Evolutionary conservation across 176 grass and related monocot genomes (phyloP), one percentile per base, ranked within the genome.

Genomic region (Carex cristatella): DNA sequence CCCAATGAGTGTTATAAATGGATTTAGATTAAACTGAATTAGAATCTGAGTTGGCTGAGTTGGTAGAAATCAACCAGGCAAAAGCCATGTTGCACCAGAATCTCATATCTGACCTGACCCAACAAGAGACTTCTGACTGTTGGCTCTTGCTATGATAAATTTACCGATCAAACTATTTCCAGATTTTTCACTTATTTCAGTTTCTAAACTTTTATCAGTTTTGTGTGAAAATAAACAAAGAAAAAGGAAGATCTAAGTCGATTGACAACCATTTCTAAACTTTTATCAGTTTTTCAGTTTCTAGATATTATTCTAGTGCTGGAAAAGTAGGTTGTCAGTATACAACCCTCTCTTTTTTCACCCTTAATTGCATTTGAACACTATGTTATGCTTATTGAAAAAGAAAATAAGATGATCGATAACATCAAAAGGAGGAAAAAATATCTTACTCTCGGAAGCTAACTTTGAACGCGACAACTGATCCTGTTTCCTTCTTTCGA

Each of bases 381-480:
- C 70, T 48, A 72, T 28, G 46, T 32, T 77, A 48, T 56, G 73
- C 73, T 55, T 56, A 56, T 77, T 27, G 56, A 77, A 77, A 4
- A 14, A 67, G 49, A 33, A 69, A 19, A 44, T n/a, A 70, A 19
- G 14, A 81, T 81, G 53, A 64, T 42, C 2, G 11, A 63, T 40
- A 38, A 63, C 19, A 23, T 40, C 48, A 63, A 38, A 81, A 48
- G 37, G 27, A 61, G 13, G 48, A 16, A 9, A 3, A 38, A 51
- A 42, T 5, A 85, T 92, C 91, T 90, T 84, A 94, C 95, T 97
- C 92, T 89, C 87, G 88, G 62, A 97, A 97, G 87, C 86, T 97
- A 71, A 97, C 94, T 91, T 97, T 94, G 27, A 97, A 97, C 11
- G 89, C 84, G 51, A 92, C 80, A 63, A 97, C 81, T 4, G 89